These are phyloP conservation scores for Takakia lepidozioides DNA, from an alignment of 225 moss, liverwort and hornwort genomes.

Conservation along the genomic window DNA sequence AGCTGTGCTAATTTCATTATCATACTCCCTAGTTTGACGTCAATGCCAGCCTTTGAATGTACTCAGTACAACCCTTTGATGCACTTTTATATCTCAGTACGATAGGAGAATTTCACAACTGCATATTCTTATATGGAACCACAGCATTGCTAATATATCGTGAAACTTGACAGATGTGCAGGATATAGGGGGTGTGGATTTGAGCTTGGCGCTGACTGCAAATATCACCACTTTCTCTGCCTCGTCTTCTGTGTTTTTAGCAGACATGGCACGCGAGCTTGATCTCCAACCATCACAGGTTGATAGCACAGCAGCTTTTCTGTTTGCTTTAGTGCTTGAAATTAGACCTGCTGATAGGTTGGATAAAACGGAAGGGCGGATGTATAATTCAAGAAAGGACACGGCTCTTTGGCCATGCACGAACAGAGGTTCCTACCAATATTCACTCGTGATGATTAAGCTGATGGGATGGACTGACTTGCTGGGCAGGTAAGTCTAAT, in stretches of 20 bases:
- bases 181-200: constrained; percentile 53
- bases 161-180: constrained; percentile 27
- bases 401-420: too few species aligned
- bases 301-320: constrained; percentile 1
- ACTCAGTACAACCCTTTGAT: background rate
- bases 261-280: constrained; percentile 60
- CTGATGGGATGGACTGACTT: background rate
- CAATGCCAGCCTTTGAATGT: background rate
- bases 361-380: background rate
- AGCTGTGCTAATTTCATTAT: too few species aligned
- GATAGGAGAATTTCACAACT: background rate
- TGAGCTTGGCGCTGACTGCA: constrained; percentile 42
- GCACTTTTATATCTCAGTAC: background rate
- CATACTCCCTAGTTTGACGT: background rate
- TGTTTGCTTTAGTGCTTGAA: background rate
- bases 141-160: background rate
- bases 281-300: constrained; percentile 57
- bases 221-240: constrained; percentile 50
- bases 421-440: background rate
- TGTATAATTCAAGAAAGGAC: background rate
- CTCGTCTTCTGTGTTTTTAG: constrained; percentile 48
- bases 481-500: constrained; percentile 26
- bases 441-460: background rate
- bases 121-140: too few species aligned
- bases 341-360: background rate